These are phyloP conservation scores for Alnus rubra DNA, from an alignment of 306 rosid genomes.

Conservation along the genomic window DNA sequence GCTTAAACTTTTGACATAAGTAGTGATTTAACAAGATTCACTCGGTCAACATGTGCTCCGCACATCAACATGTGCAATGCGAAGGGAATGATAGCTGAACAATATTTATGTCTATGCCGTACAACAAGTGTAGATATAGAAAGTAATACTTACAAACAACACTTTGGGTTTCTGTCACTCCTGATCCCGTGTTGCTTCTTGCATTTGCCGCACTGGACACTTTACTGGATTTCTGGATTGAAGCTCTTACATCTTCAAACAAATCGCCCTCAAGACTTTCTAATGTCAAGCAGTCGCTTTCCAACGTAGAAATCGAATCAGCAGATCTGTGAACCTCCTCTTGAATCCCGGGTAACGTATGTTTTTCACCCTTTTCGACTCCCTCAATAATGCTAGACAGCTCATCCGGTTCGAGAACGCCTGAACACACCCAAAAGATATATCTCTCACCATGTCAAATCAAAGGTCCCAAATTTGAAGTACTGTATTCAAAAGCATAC, in stretches of 20 bases:
- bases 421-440: conserved; percentile 40
- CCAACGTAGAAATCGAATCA: conserved; percentile 74
- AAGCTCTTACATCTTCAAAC: conserved; percentile 89
- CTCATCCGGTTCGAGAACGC: conserved; percentile 89
- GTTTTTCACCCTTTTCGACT: conserved; percentile 56
- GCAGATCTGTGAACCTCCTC: conserved; percentile 75
- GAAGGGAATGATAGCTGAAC: background rate
- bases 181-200: conserved; percentile 29
- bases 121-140: conserved; percentile 5
- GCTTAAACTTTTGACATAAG: too few relatives aligned
- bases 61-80: background rate
- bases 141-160: conserved; percentile 40
- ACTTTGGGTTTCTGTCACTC: conserved; percentile 26
- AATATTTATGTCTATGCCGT: background rate
- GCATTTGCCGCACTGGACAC: conserved; percentile 31
- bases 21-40: too few relatives aligned
- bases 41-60: background rate
- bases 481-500: conserved; percentile 35
- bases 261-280: conserved; percentile 65
- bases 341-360: conserved; percentile 51
- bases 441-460: background rate
- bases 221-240: conserved; percentile 80
- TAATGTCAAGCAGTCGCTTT: conserved; percentile 67
- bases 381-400: conserved; percentile 76
- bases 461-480: conserved; percentile 3